Conservation (phyloP, 2,329 filamentous ascomycete genomes). For the Sporothrix schenckii region DNA sequence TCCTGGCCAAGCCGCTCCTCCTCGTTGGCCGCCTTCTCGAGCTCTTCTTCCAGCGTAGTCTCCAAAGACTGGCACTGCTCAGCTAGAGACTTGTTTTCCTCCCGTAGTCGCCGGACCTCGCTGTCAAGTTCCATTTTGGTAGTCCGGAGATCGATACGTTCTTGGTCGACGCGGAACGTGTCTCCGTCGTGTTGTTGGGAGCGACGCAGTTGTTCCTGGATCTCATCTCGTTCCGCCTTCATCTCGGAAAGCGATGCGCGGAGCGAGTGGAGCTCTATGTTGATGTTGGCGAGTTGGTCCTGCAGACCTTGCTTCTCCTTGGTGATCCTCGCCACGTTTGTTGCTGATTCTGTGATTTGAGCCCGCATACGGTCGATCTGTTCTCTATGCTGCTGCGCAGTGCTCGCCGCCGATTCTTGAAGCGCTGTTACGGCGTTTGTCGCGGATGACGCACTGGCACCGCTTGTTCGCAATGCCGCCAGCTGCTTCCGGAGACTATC, state of each 20-base stretch:
- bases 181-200: slow-evolving; percentile 60
- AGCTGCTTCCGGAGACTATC: slow-evolving; percentile 52
- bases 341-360: slow-evolving; percentile 61
- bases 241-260: slow-evolving; percentile 59
- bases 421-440: slow-evolving; percentile 37
- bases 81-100: slow-evolving; percentile 62
- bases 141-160: slow-evolving; percentile 68
- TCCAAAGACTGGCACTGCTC: slow-evolving; percentile 64
- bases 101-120: slow-evolving; percentile 65
- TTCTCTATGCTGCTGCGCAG: slow-evolving; percentile 44
- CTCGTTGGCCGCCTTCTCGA: slow-evolving; percentile 66
- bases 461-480: slow-evolving; percentile 39
- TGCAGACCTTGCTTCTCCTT: slow-evolving; percentile 66
- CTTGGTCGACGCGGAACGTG: slow-evolving; percentile 65
- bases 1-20: slow-evolving; percentile 64
- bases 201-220: slow-evolving; percentile 62
- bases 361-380: slow-evolving; percentile 57
- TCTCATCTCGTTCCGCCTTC: slow-evolving; percentile 67
- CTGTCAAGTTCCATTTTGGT: slow-evolving; percentile 69
- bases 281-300: slow-evolving; percentile 62
- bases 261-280: slow-evolving; percentile 62
- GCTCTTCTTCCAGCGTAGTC: slow-evolving; percentile 65
- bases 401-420: slow-evolving; percentile 36
- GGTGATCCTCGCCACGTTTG: slow-evolving; percentile 53
- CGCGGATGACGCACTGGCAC: slow-evolving; percentile 17